These are phyloP conservation scores for Cytospora chrysosperma DNA, from an alignment of 2,329 filamentous ascomycete species.

Conservation along the genomic window DNA sequence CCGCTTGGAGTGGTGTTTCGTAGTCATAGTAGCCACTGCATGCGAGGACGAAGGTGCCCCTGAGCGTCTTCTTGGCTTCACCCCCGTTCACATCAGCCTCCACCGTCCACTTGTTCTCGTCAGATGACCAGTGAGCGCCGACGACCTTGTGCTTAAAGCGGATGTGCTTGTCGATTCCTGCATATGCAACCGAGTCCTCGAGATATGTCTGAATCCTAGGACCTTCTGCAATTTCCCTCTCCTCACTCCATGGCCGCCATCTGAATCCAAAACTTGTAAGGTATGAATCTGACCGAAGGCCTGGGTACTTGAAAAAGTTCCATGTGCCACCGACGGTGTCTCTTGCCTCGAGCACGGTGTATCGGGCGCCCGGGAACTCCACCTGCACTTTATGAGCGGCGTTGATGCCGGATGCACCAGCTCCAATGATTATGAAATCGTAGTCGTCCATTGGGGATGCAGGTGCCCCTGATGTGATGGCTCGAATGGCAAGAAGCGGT, in stretches of 20 bases:
- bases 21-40: slow-evolving; percentile 72
- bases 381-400: slow-evolving; percentile 65
- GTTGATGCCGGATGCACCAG: slow-evolving; percentile 74
- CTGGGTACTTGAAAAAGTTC: slow-evolving; percentile 75
- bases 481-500: too few species aligned
- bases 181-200: slow-evolving; percentile 46
- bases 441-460: slow-evolving; percentile 14
- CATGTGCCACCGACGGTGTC: slow-evolving; percentile 71
- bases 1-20: slow-evolving; percentile 55
- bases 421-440: slow-evolving; percentile 67
- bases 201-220: slow-evolving; percentile 55
- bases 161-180: slow-evolving; percentile 56
- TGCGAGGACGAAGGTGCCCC: slow-evolving; percentile 59
- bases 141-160: slow-evolving; percentile 49
- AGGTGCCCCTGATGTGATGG: too few species aligned
- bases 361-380: slow-evolving; percentile 54
- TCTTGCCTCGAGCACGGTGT: slow-evolving; percentile 67
- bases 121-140: slow-evolving; percentile 52
- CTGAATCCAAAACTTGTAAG: slow-evolving; percentile 63
- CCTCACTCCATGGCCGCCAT: slow-evolving; percentile 69
- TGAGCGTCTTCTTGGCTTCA: slow-evolving; percentile 28
- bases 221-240: slow-evolving; percentile 52
- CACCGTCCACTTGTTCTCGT: slow-evolving; percentile 56
- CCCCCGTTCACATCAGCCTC: slow-evolving; percentile 39
- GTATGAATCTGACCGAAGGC: slow-evolving; percentile 66